Conservation (phyloP, 2,329 filamentous ascomycete species). For the Cladophialophora bantiana region DNA sequence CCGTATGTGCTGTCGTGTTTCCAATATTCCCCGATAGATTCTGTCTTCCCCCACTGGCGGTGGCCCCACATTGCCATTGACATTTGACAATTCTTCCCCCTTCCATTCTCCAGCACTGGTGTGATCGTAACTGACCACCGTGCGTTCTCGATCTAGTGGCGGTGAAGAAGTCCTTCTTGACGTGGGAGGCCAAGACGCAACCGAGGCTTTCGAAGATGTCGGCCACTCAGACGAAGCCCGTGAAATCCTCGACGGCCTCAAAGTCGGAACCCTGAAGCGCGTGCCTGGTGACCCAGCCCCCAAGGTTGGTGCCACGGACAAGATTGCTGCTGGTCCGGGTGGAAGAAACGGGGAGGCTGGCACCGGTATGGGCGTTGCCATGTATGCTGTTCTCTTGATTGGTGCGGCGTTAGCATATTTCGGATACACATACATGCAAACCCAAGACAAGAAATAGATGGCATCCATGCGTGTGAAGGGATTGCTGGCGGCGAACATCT, state of each 20-base stretch:
- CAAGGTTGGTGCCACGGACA: slow-evolving; percentile 62
- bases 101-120: neutral
- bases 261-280: slow-evolving; percentile 80
- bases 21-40: slow-evolving; percentile 16
- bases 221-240: slow-evolving; percentile 98
- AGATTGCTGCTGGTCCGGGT: slow-evolving; percentile 49
- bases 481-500: neutral
- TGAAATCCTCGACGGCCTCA: slow-evolving; percentile 82
- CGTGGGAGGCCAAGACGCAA: slow-evolving; percentile 92
- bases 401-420: slow-evolving; percentile 79
- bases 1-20: slow-evolving; percentile 66
- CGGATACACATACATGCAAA: slow-evolving; percentile 85
- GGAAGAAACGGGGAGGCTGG: slow-evolving; percentile 50
- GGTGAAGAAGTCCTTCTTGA: slow-evolving; percentile 98
- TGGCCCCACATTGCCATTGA: slow-evolving; percentile 33
- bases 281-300: slow-evolving; percentile 82
- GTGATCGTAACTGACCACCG: neutral
- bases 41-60: slow-evolving; percentile 22
- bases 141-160: slow-evolving; percentile 65
- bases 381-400: slow-evolving; percentile 81
- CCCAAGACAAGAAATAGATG: slow-evolving; percentile 50
- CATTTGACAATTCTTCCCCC: slow-evolving; percentile 11
- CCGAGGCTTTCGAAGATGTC: slow-evolving; percentile 98
- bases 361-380: slow-evolving; percentile 73
- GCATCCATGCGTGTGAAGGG: neutral